Evolutionary conservation across 2,329 filamentous ascomycete genomes (phyloP), one percentile per base, ranked within the genome.

Genomic region (Colletotrichum endophyticum): DNA sequence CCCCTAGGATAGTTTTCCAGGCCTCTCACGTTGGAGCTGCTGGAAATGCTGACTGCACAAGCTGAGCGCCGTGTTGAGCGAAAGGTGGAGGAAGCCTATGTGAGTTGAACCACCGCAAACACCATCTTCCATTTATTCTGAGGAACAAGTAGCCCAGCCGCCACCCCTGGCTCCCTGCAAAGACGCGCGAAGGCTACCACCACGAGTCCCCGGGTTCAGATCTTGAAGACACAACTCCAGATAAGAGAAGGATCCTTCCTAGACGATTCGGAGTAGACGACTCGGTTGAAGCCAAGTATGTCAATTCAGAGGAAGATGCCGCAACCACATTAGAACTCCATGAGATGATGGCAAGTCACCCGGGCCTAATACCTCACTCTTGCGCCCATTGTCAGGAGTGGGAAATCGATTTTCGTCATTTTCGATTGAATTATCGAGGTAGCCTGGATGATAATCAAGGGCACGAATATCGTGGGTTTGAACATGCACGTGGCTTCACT

Each of bases 1-100:
- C 39, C 0, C 9, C 3, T 3, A 7, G 19, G 39, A 19, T 49
- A 4, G 3, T n/a, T n/a, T 6, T 19, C 0, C 5, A 44, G 19
- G 19, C 19, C 1, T n/a, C 39, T n/a, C 19, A 4, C 19, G 5
- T 49, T n/a, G 19, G 19, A 49, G 39, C 3, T 2, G 39, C 9
- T n/a, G 39, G 19, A 49, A 22, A 49, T 49, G 39, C 39, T 0
- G 19, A n/a, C 39, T n/a, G 0, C 19, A 2, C 19, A 3, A 49
- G 11, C 19, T n/a, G 9, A n/a, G 19, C 39, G 19, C 39, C 19
- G 9, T 12, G 3, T 4, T n/a, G 9, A n/a, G 19, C 19, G 9
- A 12, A n/a, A 12, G 0, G 39, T 4, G 39, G 39, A 4, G 39
- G 39, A n/a, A 4, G 19, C 9, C 3, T 12, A 49, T 0, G 39